A percentile compares a stretch with the other conserved stretches of the same genome.
phyloP scores from a whole-genome alignment of 257 asterid genomes.

The Petrea volubilis region DNA sequence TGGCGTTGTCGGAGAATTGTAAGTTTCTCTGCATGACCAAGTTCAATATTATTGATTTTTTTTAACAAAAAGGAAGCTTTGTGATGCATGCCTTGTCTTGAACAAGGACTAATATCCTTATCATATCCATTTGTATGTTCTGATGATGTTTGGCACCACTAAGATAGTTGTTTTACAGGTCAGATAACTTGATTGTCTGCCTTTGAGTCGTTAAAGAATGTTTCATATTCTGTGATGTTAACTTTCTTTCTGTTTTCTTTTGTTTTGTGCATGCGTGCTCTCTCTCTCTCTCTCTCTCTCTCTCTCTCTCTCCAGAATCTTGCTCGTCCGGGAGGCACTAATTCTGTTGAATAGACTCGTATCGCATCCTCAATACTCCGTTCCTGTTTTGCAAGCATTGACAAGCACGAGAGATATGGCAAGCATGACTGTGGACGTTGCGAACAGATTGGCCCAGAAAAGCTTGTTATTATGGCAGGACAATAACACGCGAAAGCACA shows the following conservation, averaged over 20 bases:
- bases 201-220: background rate
- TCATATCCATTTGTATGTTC: background rate
- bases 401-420: conserved; percentile 59
- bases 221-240: too few relatives aligned
- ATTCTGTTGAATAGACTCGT: conserved; percentile 81
- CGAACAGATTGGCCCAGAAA: conserved; percentile 63
- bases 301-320: conserved; percentile 73
- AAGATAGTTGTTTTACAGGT: background rate
- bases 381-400: conserved; percentile 58
- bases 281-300: background rate
- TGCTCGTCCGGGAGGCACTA: conserved; percentile 84
- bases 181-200: background rate
- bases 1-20: conserved; percentile 66
- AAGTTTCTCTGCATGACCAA: conserved; percentile 20
- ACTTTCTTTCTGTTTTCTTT: background rate
- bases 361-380: conserved; percentile 78
- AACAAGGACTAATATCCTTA: background rate
- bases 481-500: conserved; percentile 45
- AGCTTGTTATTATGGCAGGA: conserved; percentile 51
- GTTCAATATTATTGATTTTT: background rate
- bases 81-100: background rate
- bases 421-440: conserved; percentile 59
- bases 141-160: background rate
- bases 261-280: background rate
- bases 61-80: background rate